Base-by-base conservation (phyloP, 2,329 filamentous ascomycete species). In the Boeremia exigua region DNA sequence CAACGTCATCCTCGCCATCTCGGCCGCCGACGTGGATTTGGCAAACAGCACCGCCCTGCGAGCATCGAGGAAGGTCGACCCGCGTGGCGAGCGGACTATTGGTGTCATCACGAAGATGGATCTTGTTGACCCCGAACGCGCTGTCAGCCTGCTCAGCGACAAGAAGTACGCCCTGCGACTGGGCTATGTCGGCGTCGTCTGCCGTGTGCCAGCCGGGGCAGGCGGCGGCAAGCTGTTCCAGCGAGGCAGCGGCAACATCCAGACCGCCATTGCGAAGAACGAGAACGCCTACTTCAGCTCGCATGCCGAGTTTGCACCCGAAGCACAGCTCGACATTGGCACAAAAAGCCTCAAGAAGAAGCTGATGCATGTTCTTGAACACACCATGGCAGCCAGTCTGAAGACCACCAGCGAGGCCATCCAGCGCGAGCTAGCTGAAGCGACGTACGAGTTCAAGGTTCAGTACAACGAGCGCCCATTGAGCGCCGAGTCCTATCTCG, bases 51-150 rank as follows among this genome's bases (percentile, higher is more conserved):
- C 95, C 6, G 93, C 95, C 6, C 78, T 99, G 23, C 84, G 93
- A 65, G 92, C 95, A 15, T 96, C 93, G 64, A 86, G 95, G 60
- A 86, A 94, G 65, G 93, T 98, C 27, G 95, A 99, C 69, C 95
- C 95, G 1, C 84, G 95, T 58, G 95, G 95, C 50, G 95, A 99
- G 78, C 85, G 95, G 59, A 99, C 95, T 0, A 99, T 99, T 70
- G 95, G 95, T 39, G 95, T 99, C n/a, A 88, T 99, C 37, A 99
- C 95, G 3, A 99, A 99, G 79, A 97, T 99, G 94, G 95, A 99
- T 69, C 82, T 99, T 19, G 93, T 99, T 7, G 94, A 98, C 65
- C 84, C 95, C 3, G 80, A 82, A 7, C 87, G 94, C 54, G 95
- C 93, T 28, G 84, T 86, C 12, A 83, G 86, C 32, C 91, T 99